Base-by-base conservation (phyloP, 768 basidiomycete species). In the Naganishia vaughanmartiniae region DNA sequence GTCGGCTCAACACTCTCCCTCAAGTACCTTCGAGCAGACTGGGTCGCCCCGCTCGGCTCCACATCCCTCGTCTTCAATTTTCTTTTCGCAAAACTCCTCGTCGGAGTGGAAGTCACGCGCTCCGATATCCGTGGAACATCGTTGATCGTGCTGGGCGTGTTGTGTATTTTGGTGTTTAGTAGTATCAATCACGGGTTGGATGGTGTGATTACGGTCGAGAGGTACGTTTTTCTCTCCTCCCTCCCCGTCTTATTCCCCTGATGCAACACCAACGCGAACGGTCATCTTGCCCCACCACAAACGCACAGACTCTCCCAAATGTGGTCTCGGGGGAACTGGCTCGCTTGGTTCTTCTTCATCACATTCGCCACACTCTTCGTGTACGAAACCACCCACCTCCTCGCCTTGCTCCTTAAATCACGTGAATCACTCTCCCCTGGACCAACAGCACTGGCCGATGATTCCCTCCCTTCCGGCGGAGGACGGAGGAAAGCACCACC, bases 41-140 rank as follows among this genome's bases (percentile, higher is more conserved):
- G 96, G 80, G 94, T 98, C 68, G 95, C 95, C 1, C 94, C 94
- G 1, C 86, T 98, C 4, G 94, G 95, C 17, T 92, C 92, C 0
- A 90, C 92, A 14, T 91, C 92, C 15, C 87, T 98, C 72, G 88
- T 98, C 68, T 97, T 98, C 84, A 98, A 98, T 80, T 94, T 96
- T 79, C 84, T 96, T 45, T 95, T 96, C 79, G 95, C 95, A 45
- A 87, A 76, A 28, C 77, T 78, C 77, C 74, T 81, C 31, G 79
- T 81, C 54, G 80, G 80, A 10, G 79, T 66, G 77, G 80, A 79
- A 14, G 79, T 81, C 39, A 79, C 80, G 0, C 66, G 73, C 11
- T 74, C 76, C 24, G 80, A 81, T 60, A 77, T 81, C 28, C 71
- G 73, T 4, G 80, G 80, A 4, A 81, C 80, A 21, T 73, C 70